These are phyloP conservation scores for Arbutus unedo DNA, from an alignment of 148 eudicot species.

Conservation along the genomic window DNA sequence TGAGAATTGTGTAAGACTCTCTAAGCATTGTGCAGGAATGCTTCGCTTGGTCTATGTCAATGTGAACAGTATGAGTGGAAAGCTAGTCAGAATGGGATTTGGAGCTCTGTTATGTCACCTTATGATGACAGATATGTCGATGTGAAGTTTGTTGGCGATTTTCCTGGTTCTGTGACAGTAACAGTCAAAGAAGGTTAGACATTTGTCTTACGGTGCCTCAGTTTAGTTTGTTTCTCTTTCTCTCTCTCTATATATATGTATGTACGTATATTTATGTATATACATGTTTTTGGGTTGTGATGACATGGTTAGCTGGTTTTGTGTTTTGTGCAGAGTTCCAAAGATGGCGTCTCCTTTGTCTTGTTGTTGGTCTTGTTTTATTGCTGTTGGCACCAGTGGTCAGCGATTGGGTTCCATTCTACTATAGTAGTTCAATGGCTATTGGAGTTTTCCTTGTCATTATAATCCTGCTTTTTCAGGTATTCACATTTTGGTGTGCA, in stretches of 20 bases:
- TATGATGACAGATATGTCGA: constrained; percentile 74
- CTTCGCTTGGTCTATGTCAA: constrained; percentile 70
- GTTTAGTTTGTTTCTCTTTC: neutral
- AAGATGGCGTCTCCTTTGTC: constrained; percentile 73
- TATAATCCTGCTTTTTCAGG: constrained; percentile 91
- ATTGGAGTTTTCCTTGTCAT: constrained; percentile 81
- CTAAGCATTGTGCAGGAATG: constrained; percentile 53
- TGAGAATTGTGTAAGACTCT: neutral
- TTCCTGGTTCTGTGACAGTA: constrained; percentile 70
- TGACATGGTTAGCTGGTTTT: neutral
- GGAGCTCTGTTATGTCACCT: constrained; percentile 74
- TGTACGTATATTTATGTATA: neutral
- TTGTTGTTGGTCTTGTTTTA: constrained; percentile 56
- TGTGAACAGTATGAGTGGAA: constrained; percentile 81
- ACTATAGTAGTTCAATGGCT: constrained; percentile 91
- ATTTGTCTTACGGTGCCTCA: neutral
- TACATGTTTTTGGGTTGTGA: neutral
- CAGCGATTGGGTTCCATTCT: constrained; percentile 92
- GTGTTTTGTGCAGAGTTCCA: constrained; percentile 61
- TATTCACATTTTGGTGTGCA: constrained; percentile 20
- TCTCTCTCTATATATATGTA: neutral
- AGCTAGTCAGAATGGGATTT: constrained; percentile 58
- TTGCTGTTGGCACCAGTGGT: constrained; percentile 79
- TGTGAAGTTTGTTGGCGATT: constrained; percentile 66
- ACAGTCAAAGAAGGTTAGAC: constrained; percentile 65